Evolutionary conservation across 495 filamentous ascomycete genomes (phyloP).

Genomic region (Neurospora africana): DNA sequence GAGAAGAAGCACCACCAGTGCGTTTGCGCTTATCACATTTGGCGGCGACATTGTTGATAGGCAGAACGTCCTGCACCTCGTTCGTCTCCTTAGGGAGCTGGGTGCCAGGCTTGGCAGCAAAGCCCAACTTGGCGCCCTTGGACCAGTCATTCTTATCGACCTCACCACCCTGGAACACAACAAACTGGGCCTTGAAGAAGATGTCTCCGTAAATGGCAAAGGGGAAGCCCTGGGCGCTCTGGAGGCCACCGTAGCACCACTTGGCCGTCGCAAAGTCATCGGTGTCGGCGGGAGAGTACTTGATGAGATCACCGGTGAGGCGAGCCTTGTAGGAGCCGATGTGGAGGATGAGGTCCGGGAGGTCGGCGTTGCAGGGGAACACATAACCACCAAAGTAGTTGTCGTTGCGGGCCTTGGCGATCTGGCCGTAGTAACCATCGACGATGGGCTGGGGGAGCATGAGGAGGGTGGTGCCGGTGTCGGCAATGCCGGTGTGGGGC

Average conservation of each 20-base stretch:
- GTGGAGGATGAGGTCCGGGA: slow-evolving; percentile 39
- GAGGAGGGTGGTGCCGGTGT: slow-evolving; percentile 65
- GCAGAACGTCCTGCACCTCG: not conserved
- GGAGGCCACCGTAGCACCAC: slow-evolving; percentile 58
- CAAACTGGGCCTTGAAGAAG: slow-evolving; percentile 76
- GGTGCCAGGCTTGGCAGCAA: slow-evolving; percentile 40
- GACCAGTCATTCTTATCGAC: slow-evolving; percentile 15
- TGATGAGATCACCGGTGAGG: slow-evolving; percentile 51
- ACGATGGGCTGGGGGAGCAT: slow-evolving; percentile 50
- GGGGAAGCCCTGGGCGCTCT: slow-evolving; percentile 48
- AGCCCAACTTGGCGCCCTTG: slow-evolving; percentile 38
- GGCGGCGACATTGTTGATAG: not conserved
- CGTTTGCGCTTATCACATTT: too few relatives aligned
- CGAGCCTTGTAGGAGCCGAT: slow-evolving; percentile 48
- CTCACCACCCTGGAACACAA: slow-evolving; percentile 55
- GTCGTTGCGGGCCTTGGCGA: slow-evolving; percentile 43
- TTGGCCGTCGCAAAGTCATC: slow-evolving; percentile 25
- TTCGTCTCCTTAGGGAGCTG: not conserved
- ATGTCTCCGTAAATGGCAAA: slow-evolving; percentile 74
- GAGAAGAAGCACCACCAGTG: not conserved
- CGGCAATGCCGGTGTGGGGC: slow-evolving; percentile 38
- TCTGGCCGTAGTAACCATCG: slow-evolving; percentile 55
- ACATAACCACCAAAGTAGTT: slow-evolving; percentile 40
- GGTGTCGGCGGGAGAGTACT: slow-evolving; percentile 42
- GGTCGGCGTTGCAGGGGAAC: slow-evolving; percentile 25